Evolutionary conservation across 192 early-diverging fungal species (phyloP).

Genomic region (Backusella mclennaniae): DNA sequence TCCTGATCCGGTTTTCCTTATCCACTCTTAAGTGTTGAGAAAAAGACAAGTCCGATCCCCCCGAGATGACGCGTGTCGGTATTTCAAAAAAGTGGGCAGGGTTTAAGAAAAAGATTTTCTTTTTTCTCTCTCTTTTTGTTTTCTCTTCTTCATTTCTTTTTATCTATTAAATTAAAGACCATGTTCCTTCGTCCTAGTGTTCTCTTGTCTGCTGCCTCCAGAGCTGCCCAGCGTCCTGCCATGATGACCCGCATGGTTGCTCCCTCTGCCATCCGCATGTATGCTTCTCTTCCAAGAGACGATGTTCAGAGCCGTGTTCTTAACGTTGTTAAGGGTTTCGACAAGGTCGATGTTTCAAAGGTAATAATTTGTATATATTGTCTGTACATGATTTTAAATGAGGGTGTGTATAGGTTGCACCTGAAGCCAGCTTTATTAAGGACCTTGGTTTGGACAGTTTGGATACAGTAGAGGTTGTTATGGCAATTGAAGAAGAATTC

Average conservation of each 20-base stretch:
- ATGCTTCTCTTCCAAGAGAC: slow-evolving; percentile 60
- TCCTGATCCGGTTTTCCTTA: background rate
- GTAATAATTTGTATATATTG: slow-evolving; percentile 45
- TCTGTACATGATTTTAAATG: background rate
- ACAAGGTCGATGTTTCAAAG: slow-evolving; percentile 92
- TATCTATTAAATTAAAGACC: background rate
- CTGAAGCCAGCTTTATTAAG: slow-evolving; percentile 84
- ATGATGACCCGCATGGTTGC: slow-evolving; percentile 28
- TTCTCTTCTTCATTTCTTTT: background rate
- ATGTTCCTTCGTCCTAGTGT: slow-evolving; percentile 35
- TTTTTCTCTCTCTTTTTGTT: background rate
- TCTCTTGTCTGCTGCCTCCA: slow-evolving; percentile 34
- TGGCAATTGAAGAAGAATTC: slow-evolving; percentile 99
- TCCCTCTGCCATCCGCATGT: slow-evolving; percentile 67
- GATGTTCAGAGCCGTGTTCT: slow-evolving; percentile 85
- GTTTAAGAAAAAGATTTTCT: background rate
- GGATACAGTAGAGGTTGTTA: slow-evolving; percentile 97
- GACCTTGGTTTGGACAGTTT: slow-evolving; percentile 96
- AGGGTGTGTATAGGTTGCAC: slow-evolving; percentile 59
- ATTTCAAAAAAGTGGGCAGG: background rate
- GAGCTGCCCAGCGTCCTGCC: slow-evolving; percentile 31
- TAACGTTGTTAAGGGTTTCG: slow-evolving; percentile 89
- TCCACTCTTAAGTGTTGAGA: background rate
- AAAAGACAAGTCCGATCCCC: background rate
- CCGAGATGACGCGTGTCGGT: background rate